phyloP scores from a whole-genome alignment of 108 stramenopile genomes.

The Mayamaea pseudoterrestris region DNA sequence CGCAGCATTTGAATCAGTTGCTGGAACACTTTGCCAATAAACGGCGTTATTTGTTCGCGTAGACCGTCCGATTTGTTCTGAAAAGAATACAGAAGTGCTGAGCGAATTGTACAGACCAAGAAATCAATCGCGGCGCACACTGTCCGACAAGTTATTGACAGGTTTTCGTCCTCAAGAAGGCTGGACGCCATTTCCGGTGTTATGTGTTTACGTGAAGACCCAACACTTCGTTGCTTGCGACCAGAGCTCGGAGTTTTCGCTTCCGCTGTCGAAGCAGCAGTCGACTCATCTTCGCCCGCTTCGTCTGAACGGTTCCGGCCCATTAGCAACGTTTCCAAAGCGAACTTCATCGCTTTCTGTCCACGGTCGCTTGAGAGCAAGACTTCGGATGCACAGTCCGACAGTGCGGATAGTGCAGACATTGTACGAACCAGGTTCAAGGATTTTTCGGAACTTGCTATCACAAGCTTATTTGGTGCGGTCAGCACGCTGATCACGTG shows the following conservation, averaged over 20 bases:
- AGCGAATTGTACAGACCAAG: constrained; percentile 50
- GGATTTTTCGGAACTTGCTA: constrained; percentile 26
- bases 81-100: too few relatives aligned
- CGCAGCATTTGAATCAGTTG: constrained; percentile 26
- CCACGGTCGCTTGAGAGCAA: not conserved
- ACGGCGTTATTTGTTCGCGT: too few relatives aligned
- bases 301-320: not conserved
- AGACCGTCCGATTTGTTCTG: too few relatives aligned
- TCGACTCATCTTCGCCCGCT: constrained; percentile 2
- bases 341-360: not conserved
- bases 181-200: constrained; percentile 3
- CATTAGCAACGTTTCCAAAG: not conserved
- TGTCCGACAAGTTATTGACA: constrained; percentile 44
- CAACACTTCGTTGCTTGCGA: constrained; percentile 1
- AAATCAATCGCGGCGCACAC: constrained; percentile 68
- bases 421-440: constrained; percentile 3
- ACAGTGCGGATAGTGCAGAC: not conserved
- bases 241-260: not conserved
- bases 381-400: not conserved
- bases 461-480: constrained; percentile 34
- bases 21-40: constrained; percentile 7
- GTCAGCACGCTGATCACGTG: constrained; percentile 40
- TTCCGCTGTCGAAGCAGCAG: not conserved
- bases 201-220: constrained; percentile 26
- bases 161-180: constrained; percentile 23